phyloP scores from a whole-genome alignment of 305 asterid genomes.

The Rubia peregrina region DNA sequence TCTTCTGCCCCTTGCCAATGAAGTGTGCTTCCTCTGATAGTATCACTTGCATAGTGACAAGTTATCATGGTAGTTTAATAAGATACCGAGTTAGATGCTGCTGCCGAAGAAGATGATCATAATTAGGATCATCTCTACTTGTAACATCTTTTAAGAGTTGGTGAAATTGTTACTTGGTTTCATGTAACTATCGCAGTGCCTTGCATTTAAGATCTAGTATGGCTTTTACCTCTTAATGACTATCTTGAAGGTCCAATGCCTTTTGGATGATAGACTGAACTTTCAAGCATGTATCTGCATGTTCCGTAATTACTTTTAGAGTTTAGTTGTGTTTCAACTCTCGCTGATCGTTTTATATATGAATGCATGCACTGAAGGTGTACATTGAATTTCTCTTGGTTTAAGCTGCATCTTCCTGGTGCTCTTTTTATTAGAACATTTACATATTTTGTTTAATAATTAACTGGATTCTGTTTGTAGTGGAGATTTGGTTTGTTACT shows the following conservation, averaged over 20 bases:
- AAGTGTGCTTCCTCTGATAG: background rate
- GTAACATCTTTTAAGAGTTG: background rate
- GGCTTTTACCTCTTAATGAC: too few relatives aligned
- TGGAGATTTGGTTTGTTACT: slow-evolving; percentile 1
- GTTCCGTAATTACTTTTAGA: background rate
- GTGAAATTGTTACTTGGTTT: background rate
- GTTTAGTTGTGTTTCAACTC: background rate
- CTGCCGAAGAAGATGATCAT: background rate
- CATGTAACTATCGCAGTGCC: background rate
- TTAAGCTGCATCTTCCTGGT: background rate
- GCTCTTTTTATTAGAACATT: background rate
- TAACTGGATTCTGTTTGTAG: background rate
- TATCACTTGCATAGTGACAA: background rate
- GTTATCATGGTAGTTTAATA: background rate
- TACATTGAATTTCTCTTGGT: background rate
- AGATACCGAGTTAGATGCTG: background rate
- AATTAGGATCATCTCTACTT: background rate
- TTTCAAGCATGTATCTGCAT: background rate
- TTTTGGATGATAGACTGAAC: background rate
- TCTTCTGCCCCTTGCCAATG: background rate
- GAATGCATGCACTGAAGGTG: background rate
- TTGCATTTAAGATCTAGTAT: background rate
- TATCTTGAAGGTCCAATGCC: background rate
- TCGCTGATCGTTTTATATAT: background rate
- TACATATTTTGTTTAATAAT: background rate